Evolutionary conservation across 139 green algal genomes (phyloP).

Genomic region (Tetradesmus obliquus): DNA sequence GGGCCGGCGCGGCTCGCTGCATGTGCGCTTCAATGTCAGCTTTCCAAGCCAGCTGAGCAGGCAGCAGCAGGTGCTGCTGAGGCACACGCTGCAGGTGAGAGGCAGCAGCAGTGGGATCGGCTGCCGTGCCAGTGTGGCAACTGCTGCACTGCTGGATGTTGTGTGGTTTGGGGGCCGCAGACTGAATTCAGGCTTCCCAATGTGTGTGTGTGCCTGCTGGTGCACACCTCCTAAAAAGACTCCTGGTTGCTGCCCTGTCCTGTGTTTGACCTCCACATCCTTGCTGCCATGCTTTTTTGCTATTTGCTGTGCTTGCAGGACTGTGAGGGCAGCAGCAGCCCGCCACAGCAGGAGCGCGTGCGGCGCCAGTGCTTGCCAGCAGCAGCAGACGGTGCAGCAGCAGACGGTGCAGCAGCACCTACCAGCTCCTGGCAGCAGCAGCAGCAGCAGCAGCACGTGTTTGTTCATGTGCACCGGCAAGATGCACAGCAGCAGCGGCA

Average conservation of each 20-base stretch:
- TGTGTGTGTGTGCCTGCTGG: no score
- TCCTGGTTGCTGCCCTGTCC: no score
- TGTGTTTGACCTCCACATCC: no score
- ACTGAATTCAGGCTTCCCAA: no score
- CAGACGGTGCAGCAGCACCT: neutral
- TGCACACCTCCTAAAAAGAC: no score
- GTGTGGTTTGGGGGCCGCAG: no score
- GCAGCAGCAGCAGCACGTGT: neutral
- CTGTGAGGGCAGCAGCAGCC: neutral
- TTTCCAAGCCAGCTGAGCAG: constrained; percentile 40
- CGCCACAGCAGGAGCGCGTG: neutral
- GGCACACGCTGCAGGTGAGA: neutral
- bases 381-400: neutral
- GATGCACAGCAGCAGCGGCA: neutral
- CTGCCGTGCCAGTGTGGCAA: neutral
- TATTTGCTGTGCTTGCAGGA: neutral
- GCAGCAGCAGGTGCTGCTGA: constrained; percentile 44
- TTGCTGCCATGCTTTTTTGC: neutral
- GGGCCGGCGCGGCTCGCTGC: constrained; percentile 35
- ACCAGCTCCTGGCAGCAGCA: neutral
- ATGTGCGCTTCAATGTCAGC: constrained; percentile 49
- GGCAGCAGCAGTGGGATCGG: neutral
- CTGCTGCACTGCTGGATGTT: neutral
- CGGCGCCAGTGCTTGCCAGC: neutral
- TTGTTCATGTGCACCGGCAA: neutral